These are phyloP conservation scores for Aureobasidium sp. DNA, from an alignment of 2,329 filamentous ascomycete species.

Conservation along the genomic window DNA sequence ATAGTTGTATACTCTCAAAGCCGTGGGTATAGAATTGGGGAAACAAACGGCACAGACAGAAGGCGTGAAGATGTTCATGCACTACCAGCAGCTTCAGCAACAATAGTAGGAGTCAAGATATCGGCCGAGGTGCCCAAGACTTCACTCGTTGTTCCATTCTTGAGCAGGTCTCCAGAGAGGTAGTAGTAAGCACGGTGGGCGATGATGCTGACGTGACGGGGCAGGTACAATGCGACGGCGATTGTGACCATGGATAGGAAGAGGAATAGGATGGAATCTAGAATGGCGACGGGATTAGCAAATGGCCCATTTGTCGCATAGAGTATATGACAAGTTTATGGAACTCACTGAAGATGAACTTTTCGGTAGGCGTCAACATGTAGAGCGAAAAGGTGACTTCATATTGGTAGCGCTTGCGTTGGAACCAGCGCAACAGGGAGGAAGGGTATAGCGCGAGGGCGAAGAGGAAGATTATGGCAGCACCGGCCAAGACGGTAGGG, in stretches of 20 bases:
- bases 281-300: not conserved
- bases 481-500: conserved; percentile 56
- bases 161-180: conserved; percentile 61
- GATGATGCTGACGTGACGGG: conserved; percentile 78
- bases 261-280: conserved; percentile 87
- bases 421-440: conserved; percentile 69
- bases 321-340: too few relatives aligned
- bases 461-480: conserved; percentile 47
- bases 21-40: too few relatives aligned
- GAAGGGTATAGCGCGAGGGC: conserved; percentile 38
- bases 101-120: not conserved
- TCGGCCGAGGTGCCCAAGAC: not conserved
- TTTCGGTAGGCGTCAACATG: conserved; percentile 94
- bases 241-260: conserved; percentile 79
- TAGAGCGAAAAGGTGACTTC: conserved; percentile 95
- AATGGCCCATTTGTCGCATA: not conserved
- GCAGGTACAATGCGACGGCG: conserved; percentile 84
- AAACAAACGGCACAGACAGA: not conserved
- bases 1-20: too few relatives aligned
- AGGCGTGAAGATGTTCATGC: not conserved
- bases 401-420: conserved; percentile 95
- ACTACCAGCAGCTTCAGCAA: not conserved
- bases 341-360: conserved; percentile 87
- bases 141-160: not conserved
- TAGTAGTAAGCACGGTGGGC: conserved; percentile 88